These are phyloP conservation scores for Ammopiptanthus mongolicus DNA, from an alignment of 306 rosid genomes.

Conservation along the genomic window DNA sequence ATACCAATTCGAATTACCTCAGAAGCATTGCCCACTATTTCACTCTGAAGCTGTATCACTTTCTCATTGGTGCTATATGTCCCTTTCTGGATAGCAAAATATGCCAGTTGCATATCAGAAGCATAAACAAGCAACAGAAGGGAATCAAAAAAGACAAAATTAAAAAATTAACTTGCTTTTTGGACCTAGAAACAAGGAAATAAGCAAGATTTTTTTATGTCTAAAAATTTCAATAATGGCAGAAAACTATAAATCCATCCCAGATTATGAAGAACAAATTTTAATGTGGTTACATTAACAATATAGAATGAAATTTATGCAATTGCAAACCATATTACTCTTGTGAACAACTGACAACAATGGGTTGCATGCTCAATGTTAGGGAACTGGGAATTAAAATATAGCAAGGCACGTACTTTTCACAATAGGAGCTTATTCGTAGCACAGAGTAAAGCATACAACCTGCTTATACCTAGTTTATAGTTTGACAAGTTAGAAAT, in stretches of 20 bases:
- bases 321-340: neutral
- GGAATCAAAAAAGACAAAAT: neutral
- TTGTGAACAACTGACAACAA: neutral
- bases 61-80: conserved; percentile 52
- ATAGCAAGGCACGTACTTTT: neutral
- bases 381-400: neutral
- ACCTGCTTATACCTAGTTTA: neutral
- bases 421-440: neutral
- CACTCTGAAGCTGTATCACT: conserved; percentile 66
- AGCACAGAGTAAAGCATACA: neutral
- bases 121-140: neutral
- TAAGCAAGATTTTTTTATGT: neutral
- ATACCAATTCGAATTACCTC: conserved; percentile 49
- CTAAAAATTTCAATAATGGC: neutral
- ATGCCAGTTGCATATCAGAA: conserved; percentile 1
- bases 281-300: neutral
- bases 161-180: neutral
- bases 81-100: conserved; percentile 56
- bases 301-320: neutral
- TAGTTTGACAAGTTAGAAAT: neutral
- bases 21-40: conserved; percentile 78
- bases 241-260: neutral
- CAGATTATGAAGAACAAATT: neutral
- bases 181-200: neutral
- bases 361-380: neutral